Conservation (phyloP, 1,139 yeast genomes). For the Insectozyma bohioensis region DNA sequence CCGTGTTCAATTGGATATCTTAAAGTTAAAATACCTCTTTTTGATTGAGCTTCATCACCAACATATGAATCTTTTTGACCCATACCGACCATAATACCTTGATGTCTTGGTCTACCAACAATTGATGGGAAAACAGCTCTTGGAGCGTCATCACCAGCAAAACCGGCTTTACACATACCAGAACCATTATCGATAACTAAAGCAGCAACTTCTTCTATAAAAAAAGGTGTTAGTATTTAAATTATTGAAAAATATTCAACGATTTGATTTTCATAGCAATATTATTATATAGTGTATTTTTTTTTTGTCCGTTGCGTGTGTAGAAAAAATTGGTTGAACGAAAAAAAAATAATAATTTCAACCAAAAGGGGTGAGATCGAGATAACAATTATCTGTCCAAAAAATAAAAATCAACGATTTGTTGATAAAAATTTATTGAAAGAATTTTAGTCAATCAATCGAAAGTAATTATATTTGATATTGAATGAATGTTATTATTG, state of each 20-base stretch:
- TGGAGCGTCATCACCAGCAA: constrained; percentile 99
- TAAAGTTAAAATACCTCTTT: constrained; percentile 98
- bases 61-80: constrained; percentile 99
- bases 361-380: constrained; percentile 4
- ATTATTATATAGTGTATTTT: no score
- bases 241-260: background rate
- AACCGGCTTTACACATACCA: constrained; percentile 99
- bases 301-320: constrained; percentile 6
- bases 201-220: constrained; percentile 54
- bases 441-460: no score
- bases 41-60: constrained; percentile 99
- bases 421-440: no score
- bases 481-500: no score
- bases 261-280: background rate
- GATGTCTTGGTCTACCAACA: constrained; percentile 99
- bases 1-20: constrained; percentile 99
- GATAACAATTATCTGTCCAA: constrained; percentile 2
- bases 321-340: constrained; percentile 3
- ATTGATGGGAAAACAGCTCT: constrained; percentile 99
- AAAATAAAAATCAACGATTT: no score
- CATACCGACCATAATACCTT: constrained; percentile 99
- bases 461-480: no score
- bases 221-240: constrained; percentile 21
- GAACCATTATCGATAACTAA: constrained; percentile 99
- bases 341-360: constrained; percentile 3